These are phyloP conservation scores for Cyclostephanos tholiformis DNA, from an alignment of 108 stramenopile genomes.

Conservation along the genomic window DNA sequence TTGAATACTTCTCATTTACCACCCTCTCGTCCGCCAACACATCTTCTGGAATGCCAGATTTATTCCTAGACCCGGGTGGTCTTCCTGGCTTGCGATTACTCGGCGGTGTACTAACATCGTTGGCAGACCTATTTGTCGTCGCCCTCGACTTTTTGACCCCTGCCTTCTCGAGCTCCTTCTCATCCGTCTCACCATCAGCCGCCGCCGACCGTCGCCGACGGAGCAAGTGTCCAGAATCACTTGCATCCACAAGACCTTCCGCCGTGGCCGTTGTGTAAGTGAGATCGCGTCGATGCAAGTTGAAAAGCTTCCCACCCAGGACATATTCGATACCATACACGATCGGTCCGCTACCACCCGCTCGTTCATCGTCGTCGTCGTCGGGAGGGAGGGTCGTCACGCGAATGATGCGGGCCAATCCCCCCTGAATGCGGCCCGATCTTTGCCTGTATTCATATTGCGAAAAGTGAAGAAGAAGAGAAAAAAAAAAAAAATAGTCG, in stretches of 20 bases:
- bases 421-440: constrained; percentile 46
- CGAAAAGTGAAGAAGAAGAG: background rate
- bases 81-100: constrained; percentile 39
- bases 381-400: constrained; percentile 10
- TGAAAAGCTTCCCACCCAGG: constrained; percentile 53
- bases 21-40: background rate
- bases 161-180: background rate
- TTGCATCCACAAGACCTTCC: constrained; percentile 64
- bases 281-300: constrained; percentile 47
- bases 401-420: constrained; percentile 30
- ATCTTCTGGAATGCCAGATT: background rate
- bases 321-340: constrained; percentile 44
- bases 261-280: constrained; percentile 62
- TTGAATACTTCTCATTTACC: constrained; percentile 8
- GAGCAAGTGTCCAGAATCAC: constrained; percentile 12
- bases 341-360: background rate
- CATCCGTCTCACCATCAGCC: constrained; percentile 5
- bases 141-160: background rate
- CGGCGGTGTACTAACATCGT: constrained; percentile 16
- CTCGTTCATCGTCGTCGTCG: background rate
- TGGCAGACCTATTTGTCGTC: background rate
- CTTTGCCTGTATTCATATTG: constrained; percentile 8
- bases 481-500: background rate
- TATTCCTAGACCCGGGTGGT: background rate
- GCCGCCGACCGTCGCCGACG: constrained; percentile 12